Evolutionary conservation across 306 rosid species (phyloP), one percentile per base, ranked within the genome.

Genomic region (Rosa multiflora): DNA sequence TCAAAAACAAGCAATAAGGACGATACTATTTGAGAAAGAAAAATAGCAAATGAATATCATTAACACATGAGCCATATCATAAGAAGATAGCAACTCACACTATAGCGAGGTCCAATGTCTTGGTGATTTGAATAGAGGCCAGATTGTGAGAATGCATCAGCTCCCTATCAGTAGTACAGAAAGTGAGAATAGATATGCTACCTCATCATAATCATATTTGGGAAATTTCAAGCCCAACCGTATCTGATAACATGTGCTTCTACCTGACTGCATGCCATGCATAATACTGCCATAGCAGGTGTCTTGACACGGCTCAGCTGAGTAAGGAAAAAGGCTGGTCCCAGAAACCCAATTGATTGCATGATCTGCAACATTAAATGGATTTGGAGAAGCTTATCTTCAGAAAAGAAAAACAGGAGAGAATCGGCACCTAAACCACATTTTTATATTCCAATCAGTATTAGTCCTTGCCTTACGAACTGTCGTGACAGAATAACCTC

Each of bases 221-320:
- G 10, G 29, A 73, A 52, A 56, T 75, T 72, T 68, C 13, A 78
- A 69, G 72, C 48, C 61, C 13, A 8, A 48, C 52, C 51, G 75
- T 66, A 79, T 46, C 17, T 49, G 67, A 70, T 83, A 78, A 46
- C 32, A 39, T 75, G 68, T 71, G 84, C 42, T 78, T 84, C 61
- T 81, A 96, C 99, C 98, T 96, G 98, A 90, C 98, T 88, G 88
- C 98, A 96, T 55, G 98, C 92, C 98, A 96, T 93, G 88, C 94
- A 93, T 37, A 90, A 78, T 61, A 93, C 97, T 84, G 97, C 98
- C 93, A 91, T 80, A 72, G 93, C 83, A 5, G 98, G 97, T 84
- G 96, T 91, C 81, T 68, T 86, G 78, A 91, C 89, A 75, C 82
- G 91, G 81, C 94, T 89, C 75, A 93, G 93, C 88, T 86, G 98